These are phyloP conservation scores for Dioszegia aurantiaca DNA, from an alignment of 768 basidiomycete species.

Conservation along the genomic window DNA sequence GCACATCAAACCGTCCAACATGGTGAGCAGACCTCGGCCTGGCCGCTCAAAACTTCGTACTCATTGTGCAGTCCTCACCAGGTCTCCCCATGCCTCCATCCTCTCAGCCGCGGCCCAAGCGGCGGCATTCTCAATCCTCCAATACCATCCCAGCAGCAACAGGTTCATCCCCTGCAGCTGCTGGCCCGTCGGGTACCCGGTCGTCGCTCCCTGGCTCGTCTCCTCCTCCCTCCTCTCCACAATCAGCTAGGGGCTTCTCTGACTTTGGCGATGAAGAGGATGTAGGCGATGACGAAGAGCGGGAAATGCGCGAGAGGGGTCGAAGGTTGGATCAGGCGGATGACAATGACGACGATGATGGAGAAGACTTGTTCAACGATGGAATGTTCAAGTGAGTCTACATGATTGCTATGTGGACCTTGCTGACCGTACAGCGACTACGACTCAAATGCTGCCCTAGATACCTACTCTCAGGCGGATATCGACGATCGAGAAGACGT, in stretches of 20 bases:
- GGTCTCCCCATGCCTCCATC: conserved; percentile 34
- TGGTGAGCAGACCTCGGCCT: conserved; percentile 22
- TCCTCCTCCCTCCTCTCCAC: conserved; percentile 80
- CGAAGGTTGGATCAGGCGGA: conserved; percentile 59
- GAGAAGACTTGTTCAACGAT: conserved; percentile 91
- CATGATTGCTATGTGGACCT: neutral
- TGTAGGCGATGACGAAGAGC: conserved; percentile 59
- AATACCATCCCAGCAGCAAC: conserved; percentile 10
- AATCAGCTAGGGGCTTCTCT: conserved; percentile 61
- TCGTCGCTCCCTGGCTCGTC: conserved; percentile 60
- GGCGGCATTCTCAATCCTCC: conserved; percentile 29
- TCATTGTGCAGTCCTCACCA: conserved; percentile 38
- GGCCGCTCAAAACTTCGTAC: neutral
- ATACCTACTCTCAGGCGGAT: conserved; percentile 80
- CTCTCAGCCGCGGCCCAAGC: conserved; percentile 45
- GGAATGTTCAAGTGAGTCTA: conserved; percentile 62
- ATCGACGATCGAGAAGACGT: conserved; percentile 65
- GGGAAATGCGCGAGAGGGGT: conserved; percentile 45
- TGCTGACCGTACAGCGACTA: conserved; percentile 63
- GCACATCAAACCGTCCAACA: conserved; percentile 5
- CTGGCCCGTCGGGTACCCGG: conserved; percentile 41
- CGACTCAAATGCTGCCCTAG: conserved; percentile 72
- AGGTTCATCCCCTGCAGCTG: conserved; percentile 22
- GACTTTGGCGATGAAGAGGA: conserved; percentile 76
- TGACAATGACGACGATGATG: conserved; percentile 72